Percentiles rank a stretch among this genome's conserved stretches.
Evolutionary conservation across 768 basidiomycete genomes (phyloP).

Genomic region (Termitomyces heimii): DNA sequence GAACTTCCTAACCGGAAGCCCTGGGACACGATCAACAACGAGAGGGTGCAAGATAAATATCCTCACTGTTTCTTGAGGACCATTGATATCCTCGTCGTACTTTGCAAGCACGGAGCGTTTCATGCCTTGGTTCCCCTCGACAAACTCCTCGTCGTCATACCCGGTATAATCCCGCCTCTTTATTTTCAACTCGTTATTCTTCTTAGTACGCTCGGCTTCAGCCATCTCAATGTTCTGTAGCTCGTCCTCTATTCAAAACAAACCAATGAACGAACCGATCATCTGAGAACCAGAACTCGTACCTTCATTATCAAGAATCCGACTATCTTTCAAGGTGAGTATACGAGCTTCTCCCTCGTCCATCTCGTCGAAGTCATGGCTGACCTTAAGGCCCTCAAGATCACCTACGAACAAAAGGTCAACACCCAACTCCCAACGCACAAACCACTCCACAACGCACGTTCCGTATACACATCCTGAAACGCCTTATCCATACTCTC

Average conservation of each 20-base stretch:
- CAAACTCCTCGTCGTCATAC: slow-evolving; percentile 95
- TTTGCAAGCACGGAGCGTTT: slow-evolving; percentile 83
- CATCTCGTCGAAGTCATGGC: slow-evolving; percentile 88
- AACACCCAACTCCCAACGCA: not conserved
- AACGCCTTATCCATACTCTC: slow-evolving; percentile 79
- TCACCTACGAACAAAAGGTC: slow-evolving; percentile 47
- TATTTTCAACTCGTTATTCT: slow-evolving; percentile 79
- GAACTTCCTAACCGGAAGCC: slow-evolving; percentile 84
- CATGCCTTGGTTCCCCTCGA: slow-evolving; percentile 65
- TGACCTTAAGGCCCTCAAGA: slow-evolving; percentile 90
- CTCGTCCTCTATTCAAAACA: slow-evolving; percentile 75
- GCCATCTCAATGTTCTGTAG: slow-evolving; percentile 95
- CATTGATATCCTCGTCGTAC: slow-evolving; percentile 89
- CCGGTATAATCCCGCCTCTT: slow-evolving; percentile 90
- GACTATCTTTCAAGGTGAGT: slow-evolving; percentile 94
- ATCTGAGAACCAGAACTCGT: slow-evolving; percentile 10
- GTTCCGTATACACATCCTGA: slow-evolving; percentile 81
- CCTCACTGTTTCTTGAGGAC: slow-evolving; percentile 61
- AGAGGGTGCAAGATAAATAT: not conserved
- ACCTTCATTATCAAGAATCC: slow-evolving; percentile 96
- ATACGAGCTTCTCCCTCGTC: slow-evolving; percentile 93
- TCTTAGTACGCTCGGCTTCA: slow-evolving; percentile 75
- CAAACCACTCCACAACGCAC: slow-evolving; percentile 35
- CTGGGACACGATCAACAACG: slow-evolving; percentile 28
- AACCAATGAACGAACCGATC: not conserved